A percentile compares a stretch with the other conserved stretches of the same genome.
Conservation (phyloP, 805 yeast genomes). For the Saccharomyces cerevisiae region DNA sequence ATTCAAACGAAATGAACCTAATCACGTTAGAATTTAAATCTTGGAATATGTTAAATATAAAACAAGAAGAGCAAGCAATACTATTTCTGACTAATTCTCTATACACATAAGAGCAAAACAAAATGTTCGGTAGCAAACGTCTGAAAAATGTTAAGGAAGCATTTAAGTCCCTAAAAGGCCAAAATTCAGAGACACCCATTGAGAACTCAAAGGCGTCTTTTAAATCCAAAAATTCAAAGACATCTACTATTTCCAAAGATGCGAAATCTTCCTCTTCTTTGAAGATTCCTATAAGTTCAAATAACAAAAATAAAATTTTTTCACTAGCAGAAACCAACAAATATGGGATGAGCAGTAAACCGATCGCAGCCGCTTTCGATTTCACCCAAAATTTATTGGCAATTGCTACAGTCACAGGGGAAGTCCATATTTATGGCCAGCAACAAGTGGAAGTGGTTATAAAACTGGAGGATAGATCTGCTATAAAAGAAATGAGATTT, state of each 20-base stretch:
- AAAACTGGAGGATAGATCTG: slow-evolving; percentile 40
- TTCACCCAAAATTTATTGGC: slow-evolving; percentile 85
- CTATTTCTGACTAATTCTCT: background rate
- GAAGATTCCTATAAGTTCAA: background rate
- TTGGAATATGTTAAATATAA: background rate
- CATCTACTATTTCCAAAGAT: background rate
- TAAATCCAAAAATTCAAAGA: background rate
- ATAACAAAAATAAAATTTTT: slow-evolving; percentile 19
- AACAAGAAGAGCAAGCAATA: background rate
- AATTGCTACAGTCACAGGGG: slow-evolving; percentile 61
- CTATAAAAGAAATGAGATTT: slow-evolving; percentile 51
- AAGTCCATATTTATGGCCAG: slow-evolving; percentile 76
- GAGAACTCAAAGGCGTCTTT: slow-evolving; percentile 6
- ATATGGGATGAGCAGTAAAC: slow-evolving; percentile 61
- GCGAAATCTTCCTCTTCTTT: background rate
- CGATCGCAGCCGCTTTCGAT: slow-evolving; percentile 67
- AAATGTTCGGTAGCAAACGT: slow-evolving; percentile 30
- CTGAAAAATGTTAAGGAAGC: slow-evolving; percentile 30
- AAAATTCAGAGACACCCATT: background rate
- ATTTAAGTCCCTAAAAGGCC: slow-evolving; percentile 16
- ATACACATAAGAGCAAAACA: background rate
- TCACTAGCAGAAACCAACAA: slow-evolving; percentile 27
- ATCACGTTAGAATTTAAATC: background rate
- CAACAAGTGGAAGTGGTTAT: slow-evolving; percentile 66
- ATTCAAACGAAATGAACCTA: background rate